Evolutionary conservation across 208 protist species (phyloP), one percentile per base, ranked within the genome.

Genomic region (Trypanosoma cruzi): DNA sequence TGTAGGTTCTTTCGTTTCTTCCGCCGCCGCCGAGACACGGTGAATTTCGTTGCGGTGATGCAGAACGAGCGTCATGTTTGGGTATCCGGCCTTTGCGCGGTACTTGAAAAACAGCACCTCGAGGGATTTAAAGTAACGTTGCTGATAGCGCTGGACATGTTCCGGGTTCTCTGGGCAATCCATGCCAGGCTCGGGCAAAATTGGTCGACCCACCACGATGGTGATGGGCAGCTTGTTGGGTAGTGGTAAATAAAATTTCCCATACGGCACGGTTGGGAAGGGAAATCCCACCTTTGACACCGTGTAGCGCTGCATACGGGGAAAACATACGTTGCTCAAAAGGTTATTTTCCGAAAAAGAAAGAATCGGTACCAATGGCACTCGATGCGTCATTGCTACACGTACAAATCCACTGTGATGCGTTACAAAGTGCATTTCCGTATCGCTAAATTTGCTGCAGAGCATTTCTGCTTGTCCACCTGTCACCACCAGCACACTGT

Each of bases 401-500:
- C 72, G 48, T 28, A 94, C 42, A 67, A 94, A 94, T 14, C 88
- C 88, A 22, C 80, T 73, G 74, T 90, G 88, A 53, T 92, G 78
- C 54, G 75, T 81, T 20, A 91, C 83, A 28, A 90, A 68, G 68
- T 86, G 81, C 83, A 92, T 87, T 53, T 84, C 84, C n/a, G 62
- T 85, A 20, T 77, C 56, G 36, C 75, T 79, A n/a, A 55, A 65
- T 22, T 54, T 64, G 18, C 72, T 75, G 5, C 82, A 63, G 22
- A 88, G 61, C 88, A 94, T 94, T 55, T 94, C 88, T 1, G 88
- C 75, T 69, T 90, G 85, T 4, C 88, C 88, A 22, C 88, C 88
- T 18, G 88, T 90, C 20, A 94, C 84, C 53, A 94, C 84, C 24
- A 94, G 29, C 16, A 74, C 64, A 44, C 74, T 79, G 72, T 88